Evolutionary conservation across 1,284 basidiomycete genomes (phyloP).

Genomic region (Cryptococcus depauperatus): DNA sequence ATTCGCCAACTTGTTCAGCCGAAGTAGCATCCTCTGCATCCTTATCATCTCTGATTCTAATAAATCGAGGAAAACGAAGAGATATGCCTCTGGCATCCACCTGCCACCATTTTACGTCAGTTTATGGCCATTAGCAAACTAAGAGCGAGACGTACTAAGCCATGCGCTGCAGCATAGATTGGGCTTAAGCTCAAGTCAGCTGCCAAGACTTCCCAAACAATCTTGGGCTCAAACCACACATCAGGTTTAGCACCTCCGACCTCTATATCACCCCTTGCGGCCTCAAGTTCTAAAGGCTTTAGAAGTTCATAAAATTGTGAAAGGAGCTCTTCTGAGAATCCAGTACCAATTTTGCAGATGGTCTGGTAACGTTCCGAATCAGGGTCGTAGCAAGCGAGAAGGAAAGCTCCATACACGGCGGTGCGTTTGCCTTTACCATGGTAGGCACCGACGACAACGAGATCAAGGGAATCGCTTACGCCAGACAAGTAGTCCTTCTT

Average conservation of each 20-base stretch:
- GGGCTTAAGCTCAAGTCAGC: conserved; percentile 96
- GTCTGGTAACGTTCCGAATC: conserved; percentile 89
- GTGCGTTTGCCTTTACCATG: conserved; percentile 97
- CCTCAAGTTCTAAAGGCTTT: conserved; percentile 61
- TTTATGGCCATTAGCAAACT: neutral
- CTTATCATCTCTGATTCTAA: conserved; percentile 89
- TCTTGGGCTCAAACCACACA: conserved; percentile 86
- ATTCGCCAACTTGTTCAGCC: conserved; percentile 88
- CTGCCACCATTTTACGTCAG: conserved; percentile 45
- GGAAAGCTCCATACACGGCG: conserved; percentile 89
- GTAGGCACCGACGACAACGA: conserved; percentile 94
- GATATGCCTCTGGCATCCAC: conserved; percentile 84
- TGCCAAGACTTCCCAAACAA: conserved; percentile 97
- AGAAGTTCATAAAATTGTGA: conserved; percentile 75
- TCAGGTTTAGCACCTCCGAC: conserved; percentile 86
- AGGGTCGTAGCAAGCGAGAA: conserved; percentile 86
- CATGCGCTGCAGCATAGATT: conserved; percentile 93
- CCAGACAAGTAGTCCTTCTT: conserved; percentile 98
- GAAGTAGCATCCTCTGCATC: conserved; percentile 81
- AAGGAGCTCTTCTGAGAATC: conserved; percentile 87
- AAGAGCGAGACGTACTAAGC: conserved; percentile 56
- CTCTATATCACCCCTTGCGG: conserved; percentile 66
- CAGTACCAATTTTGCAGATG: conserved; percentile 98
- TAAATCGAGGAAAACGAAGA: conserved; percentile 89
- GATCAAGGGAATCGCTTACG: conserved; percentile 91